Evolutionary conservation across 169 alveolate genomes (phyloP).

Genomic region (Perkinsus olseni): DNA sequence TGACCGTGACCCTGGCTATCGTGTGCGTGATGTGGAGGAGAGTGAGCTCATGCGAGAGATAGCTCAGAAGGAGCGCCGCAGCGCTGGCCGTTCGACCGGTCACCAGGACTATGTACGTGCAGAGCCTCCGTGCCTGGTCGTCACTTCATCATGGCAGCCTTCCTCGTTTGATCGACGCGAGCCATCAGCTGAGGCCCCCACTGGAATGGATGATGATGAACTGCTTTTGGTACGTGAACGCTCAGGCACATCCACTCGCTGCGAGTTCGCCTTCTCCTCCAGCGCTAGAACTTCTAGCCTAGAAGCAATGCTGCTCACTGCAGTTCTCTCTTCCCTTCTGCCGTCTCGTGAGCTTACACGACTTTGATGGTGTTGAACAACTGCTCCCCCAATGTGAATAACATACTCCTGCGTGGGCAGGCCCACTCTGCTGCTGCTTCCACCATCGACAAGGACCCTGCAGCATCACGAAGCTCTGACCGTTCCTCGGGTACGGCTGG

Average conservation of each 20-base stretch:
- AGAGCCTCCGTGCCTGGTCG: no score
- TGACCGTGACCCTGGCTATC: not conserved
- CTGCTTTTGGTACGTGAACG: not conserved
- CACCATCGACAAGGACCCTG: not conserved
- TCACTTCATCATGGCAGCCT: not conserved
- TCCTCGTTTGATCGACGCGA: not conserved
- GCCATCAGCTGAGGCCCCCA: not conserved
- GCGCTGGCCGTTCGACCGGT: not conserved
- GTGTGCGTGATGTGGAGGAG: not conserved
- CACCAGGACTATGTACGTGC: no score
- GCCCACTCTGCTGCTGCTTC: not conserved
- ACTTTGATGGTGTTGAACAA: no score
- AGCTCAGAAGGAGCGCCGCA: not conserved
- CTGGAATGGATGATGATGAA: not conserved
- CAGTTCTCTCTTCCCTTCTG: not conserved
- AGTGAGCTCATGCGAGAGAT: not conserved
- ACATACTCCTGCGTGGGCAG: not conserved
- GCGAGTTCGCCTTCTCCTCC: not conserved
- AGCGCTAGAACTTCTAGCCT: not conserved
- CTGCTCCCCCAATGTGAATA: no score
- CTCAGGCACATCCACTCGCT: no score
- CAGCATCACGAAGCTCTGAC: no score
- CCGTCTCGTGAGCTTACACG: no score
- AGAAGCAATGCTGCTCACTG: no score
- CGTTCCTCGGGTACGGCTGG: not conserved